Conservation (phyloP, 2,329 filamentous ascomycete species). For the Zelopaecilomyces penicillatus region DNA sequence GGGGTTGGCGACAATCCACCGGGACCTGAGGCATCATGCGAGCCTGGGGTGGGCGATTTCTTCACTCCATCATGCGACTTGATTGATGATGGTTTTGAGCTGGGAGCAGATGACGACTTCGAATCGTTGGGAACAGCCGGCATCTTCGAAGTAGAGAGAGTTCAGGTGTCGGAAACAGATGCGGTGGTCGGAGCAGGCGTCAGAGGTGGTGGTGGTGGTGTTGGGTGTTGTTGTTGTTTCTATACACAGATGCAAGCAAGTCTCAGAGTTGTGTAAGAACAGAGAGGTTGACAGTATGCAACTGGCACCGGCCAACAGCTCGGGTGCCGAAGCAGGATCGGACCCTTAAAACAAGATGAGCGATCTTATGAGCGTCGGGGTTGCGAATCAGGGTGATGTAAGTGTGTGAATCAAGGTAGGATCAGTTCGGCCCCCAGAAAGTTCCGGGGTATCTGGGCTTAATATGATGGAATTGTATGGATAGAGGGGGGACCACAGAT, state of each 20-base stretch:
- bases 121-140: conserved; percentile 22
- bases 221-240: too few species aligned
- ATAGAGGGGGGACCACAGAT: not conserved
- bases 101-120: conserved; percentile 33
- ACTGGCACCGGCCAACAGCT: too few species aligned
- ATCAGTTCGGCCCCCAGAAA: too few species aligned
- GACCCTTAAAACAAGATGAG: too few species aligned
- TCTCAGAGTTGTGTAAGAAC: too few species aligned
- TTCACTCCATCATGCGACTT: conserved; percentile 37
- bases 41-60: conserved; percentile 31
- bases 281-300: too few species aligned
- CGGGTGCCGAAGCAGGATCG: too few species aligned
- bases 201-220: too few species aligned
- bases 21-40: conserved; percentile 29
- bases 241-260: too few species aligned
- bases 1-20: conserved; percentile 18
- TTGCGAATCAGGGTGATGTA: not conserved
- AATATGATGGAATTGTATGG: not conserved
- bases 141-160: conserved; percentile 19
- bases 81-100: conserved; percentile 42
- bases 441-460: too few species aligned
- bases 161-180: not conserved
- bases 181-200: too few species aligned
- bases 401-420: not conserved
- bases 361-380: not conserved